These are phyloP conservation scores for Mrakia blollopis DNA, from an alignment of 768 basidiomycete species.

Conservation along the genomic window DNA sequence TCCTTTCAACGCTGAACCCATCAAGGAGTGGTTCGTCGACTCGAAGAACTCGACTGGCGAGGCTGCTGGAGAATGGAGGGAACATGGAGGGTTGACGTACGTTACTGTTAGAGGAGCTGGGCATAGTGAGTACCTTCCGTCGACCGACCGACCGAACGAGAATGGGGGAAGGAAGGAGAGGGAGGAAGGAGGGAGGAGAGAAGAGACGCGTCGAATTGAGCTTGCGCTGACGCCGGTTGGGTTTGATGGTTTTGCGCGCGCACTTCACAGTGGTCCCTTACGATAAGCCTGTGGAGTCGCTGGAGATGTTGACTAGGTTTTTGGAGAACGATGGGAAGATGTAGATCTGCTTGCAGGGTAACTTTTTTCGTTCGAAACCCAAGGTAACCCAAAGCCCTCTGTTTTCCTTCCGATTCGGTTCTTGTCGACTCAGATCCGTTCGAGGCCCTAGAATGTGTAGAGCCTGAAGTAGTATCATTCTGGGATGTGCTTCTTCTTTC, in stretches of 20 bases:
- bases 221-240: background rate
- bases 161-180: background rate
- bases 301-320: conserved; percentile 48
- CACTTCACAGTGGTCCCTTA: conserved; percentile 51
- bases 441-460: too few species aligned
- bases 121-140: conserved; percentile 16
- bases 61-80: background rate
- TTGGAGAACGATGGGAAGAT: background rate
- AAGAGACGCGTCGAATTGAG: background rate
- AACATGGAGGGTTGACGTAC: conserved; percentile 19
- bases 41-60: background rate
- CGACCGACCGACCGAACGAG: too few species aligned
- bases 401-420: too few species aligned
- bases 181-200: background rate
- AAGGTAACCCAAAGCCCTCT: too few species aligned
- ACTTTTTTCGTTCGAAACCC: too few species aligned
- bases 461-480: too few species aligned
- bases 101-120: conserved; percentile 18
- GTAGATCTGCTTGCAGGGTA: background rate
- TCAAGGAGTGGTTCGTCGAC: conserved; percentile 57
- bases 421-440: too few species aligned
- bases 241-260: background rate
- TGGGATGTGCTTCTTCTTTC: too few species aligned
- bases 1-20: conserved; percentile 49
- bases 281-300: conserved; percentile 57